Conservation (phyloP, 257 asterid species). For the Oldenlandia corymbosa region DNA sequence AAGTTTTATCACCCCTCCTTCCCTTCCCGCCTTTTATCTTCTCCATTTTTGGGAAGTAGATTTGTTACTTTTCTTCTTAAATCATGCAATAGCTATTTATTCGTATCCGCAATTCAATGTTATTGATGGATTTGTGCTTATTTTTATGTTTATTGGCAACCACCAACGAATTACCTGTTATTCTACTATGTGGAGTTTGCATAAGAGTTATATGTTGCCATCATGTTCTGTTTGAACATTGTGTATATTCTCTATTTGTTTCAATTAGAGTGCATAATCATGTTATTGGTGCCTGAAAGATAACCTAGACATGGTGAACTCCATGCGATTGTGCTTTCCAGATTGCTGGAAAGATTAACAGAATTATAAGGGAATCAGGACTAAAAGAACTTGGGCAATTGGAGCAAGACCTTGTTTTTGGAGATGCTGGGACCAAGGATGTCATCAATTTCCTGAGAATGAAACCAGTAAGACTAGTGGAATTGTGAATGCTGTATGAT, state of each 20-base stretch:
- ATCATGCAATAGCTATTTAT: no score
- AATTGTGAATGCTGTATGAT: background rate
- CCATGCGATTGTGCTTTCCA: constrained; percentile 21
- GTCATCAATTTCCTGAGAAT: constrained; percentile 74
- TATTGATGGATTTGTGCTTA: no score
- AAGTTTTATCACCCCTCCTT: background rate
- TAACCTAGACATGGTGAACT: background rate
- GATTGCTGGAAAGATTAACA: constrained; percentile 92
- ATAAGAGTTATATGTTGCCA: no score
- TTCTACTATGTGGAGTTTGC: no score
- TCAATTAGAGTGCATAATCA: background rate
- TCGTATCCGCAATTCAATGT: no score
- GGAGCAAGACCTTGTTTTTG: constrained; percentile 97
- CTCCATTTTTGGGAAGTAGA: no score
- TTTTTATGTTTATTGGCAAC: no score
- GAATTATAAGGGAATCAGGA: constrained; percentile 66
- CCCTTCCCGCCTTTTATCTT: background rate
- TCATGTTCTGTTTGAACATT: no score
- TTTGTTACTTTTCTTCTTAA: no score
- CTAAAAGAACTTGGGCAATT: constrained; percentile 91
- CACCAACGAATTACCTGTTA: no score
- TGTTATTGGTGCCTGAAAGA: background rate
- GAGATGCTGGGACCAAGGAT: constrained; percentile 96
- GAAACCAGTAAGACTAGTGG: constrained; percentile 49
- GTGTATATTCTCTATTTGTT: no score